phyloP scores from a whole-genome alignment of 495 filamentous ascomycete species.

The Aspergillus leporis region DNA sequence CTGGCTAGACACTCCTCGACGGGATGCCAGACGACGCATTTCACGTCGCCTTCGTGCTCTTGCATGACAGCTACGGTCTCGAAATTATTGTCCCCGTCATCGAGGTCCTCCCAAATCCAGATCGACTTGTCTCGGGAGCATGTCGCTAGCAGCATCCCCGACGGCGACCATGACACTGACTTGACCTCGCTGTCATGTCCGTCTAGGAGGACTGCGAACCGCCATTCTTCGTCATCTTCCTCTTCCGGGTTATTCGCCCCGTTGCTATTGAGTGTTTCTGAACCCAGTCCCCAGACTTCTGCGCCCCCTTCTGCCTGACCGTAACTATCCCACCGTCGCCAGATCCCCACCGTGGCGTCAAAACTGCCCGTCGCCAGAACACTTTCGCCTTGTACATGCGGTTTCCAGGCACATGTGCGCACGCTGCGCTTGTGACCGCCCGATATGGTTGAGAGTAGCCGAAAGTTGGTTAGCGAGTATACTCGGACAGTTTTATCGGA shows the following conservation, averaged over 20 bases:
- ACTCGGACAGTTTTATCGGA: slow-evolving; percentile 81
- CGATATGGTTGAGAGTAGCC: slow-evolving; percentile 72
- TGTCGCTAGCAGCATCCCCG: slow-evolving; percentile 80
- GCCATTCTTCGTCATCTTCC: slow-evolving; percentile 80
- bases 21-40: slow-evolving; percentile 89
- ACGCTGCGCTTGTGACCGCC: slow-evolving; percentile 90
- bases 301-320: slow-evolving; percentile 22
- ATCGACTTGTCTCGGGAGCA: slow-evolving; percentile 90
- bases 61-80: slow-evolving; percentile 93
- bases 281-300: slow-evolving; percentile 8
- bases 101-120: slow-evolving; percentile 98
- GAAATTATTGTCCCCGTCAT: slow-evolving; percentile 82
- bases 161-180: slow-evolving; percentile 74
- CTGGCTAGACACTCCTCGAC: slow-evolving; percentile 78
- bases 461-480: slow-evolving; percentile 80
- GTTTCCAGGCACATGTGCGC: slow-evolving; percentile 82
- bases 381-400: slow-evolving; percentile 60
- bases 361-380: slow-evolving; percentile 90
- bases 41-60: slow-evolving; percentile 94
- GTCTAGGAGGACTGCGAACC: slow-evolving; percentile 81
- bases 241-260: slow-evolving; percentile 19
- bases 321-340: slow-evolving; percentile 66
- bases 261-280: slow-evolving; percentile 15
- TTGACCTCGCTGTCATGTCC: slow-evolving; percentile 96
- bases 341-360: slow-evolving; percentile 86